phyloP scores from a whole-genome alignment of 176 grass and related monocot genomes.

The Microstegium vimineum region DNA sequence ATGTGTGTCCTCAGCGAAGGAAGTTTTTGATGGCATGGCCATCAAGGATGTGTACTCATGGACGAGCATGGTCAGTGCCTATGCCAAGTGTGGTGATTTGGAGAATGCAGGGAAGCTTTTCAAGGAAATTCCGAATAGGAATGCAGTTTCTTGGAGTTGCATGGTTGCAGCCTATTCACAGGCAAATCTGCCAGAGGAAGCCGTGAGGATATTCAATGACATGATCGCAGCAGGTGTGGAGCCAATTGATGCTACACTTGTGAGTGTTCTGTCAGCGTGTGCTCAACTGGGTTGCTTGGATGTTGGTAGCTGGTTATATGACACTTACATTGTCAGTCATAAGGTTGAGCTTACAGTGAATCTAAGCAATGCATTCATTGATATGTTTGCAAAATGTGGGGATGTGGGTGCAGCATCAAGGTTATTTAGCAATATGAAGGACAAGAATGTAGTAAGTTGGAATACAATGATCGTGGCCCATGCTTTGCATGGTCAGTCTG shows the following conservation, averaged over 20 bases:
- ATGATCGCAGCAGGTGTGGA: conserved; percentile 46
- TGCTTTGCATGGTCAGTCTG: conserved; percentile 46
- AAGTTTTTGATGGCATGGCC: conserved; percentile 47
- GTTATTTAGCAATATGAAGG: conserved; percentile 49
- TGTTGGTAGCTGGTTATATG: conserved; percentile 52
- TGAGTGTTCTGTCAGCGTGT: conserved; percentile 51
- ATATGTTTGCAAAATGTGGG: conserved; percentile 68
- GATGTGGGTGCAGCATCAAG: conserved; percentile 50
- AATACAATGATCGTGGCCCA: conserved; percentile 57
- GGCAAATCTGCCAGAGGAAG: conserved; percentile 42
- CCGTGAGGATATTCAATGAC: conserved; percentile 37
- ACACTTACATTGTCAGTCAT: conserved; percentile 33
- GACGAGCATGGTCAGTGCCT: conserved; percentile 58
- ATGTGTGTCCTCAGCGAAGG: conserved; percentile 35
- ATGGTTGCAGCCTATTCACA: conserved; percentile 56
- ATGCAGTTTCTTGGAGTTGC: conserved; percentile 59
- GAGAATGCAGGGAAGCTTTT: conserved; percentile 37
- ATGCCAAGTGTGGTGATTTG: conserved; percentile 49
- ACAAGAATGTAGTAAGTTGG: conserved; percentile 65
- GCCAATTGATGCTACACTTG: conserved; percentile 62
- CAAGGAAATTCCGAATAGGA: conserved; percentile 50
- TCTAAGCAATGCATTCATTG: conserved; percentile 59
- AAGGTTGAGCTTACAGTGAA: conserved; percentile 42
- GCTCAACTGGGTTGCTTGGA: conserved; percentile 51
- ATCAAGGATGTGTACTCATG: conserved; percentile 64